Evolutionary conservation across 2,329 filamentous ascomycete species (phyloP).

Genomic region (Aspergillus flavus): DNA sequence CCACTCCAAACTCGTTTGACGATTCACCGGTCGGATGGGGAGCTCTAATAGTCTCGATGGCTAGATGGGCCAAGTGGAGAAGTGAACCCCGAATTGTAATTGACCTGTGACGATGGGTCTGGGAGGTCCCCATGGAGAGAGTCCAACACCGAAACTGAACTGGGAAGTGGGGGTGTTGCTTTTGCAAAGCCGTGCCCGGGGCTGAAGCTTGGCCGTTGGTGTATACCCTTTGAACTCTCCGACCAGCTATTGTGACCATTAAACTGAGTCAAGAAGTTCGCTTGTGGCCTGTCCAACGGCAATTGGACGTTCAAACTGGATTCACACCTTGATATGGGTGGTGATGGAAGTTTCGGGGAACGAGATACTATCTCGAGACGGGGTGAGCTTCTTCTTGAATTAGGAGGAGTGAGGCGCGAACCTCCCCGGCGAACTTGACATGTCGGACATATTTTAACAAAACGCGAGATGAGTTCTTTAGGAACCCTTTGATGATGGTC

Average conservation of each 20-base stretch:
- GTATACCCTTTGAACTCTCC: slow-evolving; percentile 28
- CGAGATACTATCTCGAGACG: slow-evolving; percentile 35
- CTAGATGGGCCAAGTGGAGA: slow-evolving; percentile 27
- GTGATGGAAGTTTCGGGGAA: slow-evolving; percentile 41
- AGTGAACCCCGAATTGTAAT: slow-evolving; percentile 31
- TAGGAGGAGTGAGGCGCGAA: slow-evolving; percentile 44
- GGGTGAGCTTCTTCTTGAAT: slow-evolving; percentile 43
- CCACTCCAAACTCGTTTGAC: not conserved
- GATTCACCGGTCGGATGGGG: not conserved
- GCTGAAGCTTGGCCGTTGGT: slow-evolving; percentile 21
- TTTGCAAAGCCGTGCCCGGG: slow-evolving; percentile 26
- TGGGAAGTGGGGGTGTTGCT: slow-evolving; percentile 25
- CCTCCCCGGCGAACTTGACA: slow-evolving; percentile 51
- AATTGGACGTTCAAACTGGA: slow-evolving; percentile 34
- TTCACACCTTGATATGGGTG: slow-evolving; percentile 39
- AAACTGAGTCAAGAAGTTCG: slow-evolving; percentile 33
- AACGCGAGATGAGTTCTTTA: slow-evolving; percentile 55
- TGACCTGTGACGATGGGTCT: slow-evolving; percentile 32
- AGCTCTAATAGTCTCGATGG: slow-evolving; percentile 33
- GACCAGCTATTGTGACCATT: slow-evolving; percentile 33
- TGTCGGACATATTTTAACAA: slow-evolving; percentile 54
- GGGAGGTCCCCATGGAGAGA: slow-evolving; percentile 33
- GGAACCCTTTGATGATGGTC: slow-evolving; percentile 44
- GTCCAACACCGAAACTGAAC: slow-evolving; percentile 34
- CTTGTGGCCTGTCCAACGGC: slow-evolving; percentile 29